Conservation (phyloP, 495 filamentous ascomycete species). For the Aspergillus coremiiformis region DNA sequence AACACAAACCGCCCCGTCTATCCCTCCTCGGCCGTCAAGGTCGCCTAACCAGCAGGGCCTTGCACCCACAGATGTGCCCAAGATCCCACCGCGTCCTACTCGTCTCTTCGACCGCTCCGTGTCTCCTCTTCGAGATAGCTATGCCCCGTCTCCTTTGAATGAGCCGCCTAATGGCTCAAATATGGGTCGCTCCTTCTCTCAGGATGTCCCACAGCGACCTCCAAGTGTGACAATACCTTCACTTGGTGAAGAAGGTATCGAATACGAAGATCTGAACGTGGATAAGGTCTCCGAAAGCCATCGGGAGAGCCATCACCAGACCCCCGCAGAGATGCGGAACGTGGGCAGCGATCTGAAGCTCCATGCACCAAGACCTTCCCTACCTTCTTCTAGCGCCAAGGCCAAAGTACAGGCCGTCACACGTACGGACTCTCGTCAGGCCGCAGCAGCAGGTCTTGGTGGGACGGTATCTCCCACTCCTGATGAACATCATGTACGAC, state of each 20-base stretch:
- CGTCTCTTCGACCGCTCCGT: constrained; percentile 65
- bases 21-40: constrained; percentile 46
- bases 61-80: constrained; percentile 32
- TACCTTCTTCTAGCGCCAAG: constrained; percentile 71
- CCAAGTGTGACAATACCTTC: constrained; percentile 76
- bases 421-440: constrained; percentile 78
- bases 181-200: constrained; percentile 40
- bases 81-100: constrained; percentile 65
- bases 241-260: constrained; percentile 80
- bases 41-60: constrained; percentile 37
- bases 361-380: constrained; percentile 82
- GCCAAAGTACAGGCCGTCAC: constrained; percentile 73
- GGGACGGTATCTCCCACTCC: constrained; percentile 45
- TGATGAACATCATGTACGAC: constrained; percentile 56
- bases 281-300: constrained; percentile 30
- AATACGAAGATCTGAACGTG: constrained; percentile 64
- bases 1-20: constrained; percentile 35
- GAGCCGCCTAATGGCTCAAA: constrained; percentile 47
- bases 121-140: constrained; percentile 70
- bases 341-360: constrained; percentile 75
- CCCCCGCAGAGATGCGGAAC: constrained; percentile 62
- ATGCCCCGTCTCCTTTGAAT: constrained; percentile 80
- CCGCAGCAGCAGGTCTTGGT: constrained; percentile 74
- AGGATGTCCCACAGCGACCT: constrained; percentile 51
- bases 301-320: constrained; percentile 22